Percentiles rank a stretch among this genome's conserved stretches.
phyloP scores from a whole-genome alignment of 495 filamentous ascomycete genomes.

The Penicillium ucsense region DNA sequence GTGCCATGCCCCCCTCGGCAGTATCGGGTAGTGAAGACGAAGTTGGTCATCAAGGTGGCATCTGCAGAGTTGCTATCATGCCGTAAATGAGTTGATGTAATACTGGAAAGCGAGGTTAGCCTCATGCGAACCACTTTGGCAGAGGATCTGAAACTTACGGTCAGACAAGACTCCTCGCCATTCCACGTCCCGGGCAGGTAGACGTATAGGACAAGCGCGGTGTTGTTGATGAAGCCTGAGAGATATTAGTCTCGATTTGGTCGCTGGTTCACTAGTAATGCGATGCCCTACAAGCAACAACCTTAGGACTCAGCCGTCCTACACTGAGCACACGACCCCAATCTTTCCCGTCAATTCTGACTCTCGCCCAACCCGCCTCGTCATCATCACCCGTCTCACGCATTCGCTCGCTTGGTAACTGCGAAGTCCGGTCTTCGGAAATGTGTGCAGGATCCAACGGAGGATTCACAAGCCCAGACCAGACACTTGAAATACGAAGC shows the following conservation, averaged over 20 bases:
- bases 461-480: constrained; percentile 76
- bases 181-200: constrained; percentile 68
- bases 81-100: constrained; percentile 48
- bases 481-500: constrained; percentile 69
- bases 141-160: constrained; percentile 40
- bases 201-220: constrained; percentile 85
- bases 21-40: no score
- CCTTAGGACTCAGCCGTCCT: constrained; percentile 75
- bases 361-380: constrained; percentile 69
- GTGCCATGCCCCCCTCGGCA: no score
- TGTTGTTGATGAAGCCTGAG: constrained; percentile 57
- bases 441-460: constrained; percentile 68
- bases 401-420: constrained; percentile 68
- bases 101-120: constrained; percentile 29
- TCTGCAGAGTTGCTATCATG: constrained; percentile 7
- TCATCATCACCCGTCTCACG: constrained; percentile 39
- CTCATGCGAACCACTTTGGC: no score
- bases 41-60: no score
- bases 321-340: constrained; percentile 86
- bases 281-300: constrained; percentile 62
- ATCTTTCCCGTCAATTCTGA: constrained; percentile 83
- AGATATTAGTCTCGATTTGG: neutral
- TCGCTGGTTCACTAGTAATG: no score
- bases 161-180: constrained; percentile 66
- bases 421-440: constrained; percentile 48